Conservation (phyloP, 78 protist genomes). For the Chrysochromulina parva region DNA sequence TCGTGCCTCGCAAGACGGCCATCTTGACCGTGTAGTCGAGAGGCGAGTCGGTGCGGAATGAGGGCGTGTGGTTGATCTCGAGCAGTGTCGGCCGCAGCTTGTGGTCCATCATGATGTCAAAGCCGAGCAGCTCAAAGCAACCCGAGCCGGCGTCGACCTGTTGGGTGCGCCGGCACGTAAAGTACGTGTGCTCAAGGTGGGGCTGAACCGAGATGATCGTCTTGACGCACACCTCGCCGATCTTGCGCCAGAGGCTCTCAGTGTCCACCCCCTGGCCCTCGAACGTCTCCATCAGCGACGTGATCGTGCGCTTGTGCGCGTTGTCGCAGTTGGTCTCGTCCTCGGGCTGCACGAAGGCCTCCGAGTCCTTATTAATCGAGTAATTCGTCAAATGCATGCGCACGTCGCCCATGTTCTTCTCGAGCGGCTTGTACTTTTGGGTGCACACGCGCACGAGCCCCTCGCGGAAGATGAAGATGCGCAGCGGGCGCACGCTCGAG, state of each 20-base stretch:
- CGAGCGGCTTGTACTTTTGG: slow-evolving; percentile 19
- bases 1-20: not conserved
- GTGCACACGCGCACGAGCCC: slow-evolving; percentile 66
- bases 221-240: slow-evolving; percentile 30
- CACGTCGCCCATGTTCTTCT: not conserved
- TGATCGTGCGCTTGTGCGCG: slow-evolving; percentile 45
- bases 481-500: slow-evolving; percentile 40
- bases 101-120: slow-evolving; percentile 72
- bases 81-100: slow-evolving; percentile 59
- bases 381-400: slow-evolving; percentile 72
- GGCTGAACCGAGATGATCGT: slow-evolving; percentile 30
- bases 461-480: slow-evolving; percentile 39
- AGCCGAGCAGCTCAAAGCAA: slow-evolving; percentile 67
- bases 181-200: not conserved
- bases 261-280: slow-evolving; percentile 22
- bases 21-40: slow-evolving; percentile 32
- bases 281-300: not conserved
- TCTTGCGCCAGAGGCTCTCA: not conserved
- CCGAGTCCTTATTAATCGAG: slow-evolving; percentile 44
- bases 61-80: slow-evolving; percentile 80
- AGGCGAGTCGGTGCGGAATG: slow-evolving; percentile 46
- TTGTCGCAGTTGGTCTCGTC: not conserved
- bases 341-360: not conserved
- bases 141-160: not conserved
- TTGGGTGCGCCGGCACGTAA: slow-evolving; percentile 3